These are phyloP conservation scores for Vanrija pseudolonga DNA, from an alignment of 1,284 basidiomycete genomes.

Conservation along the genomic window DNA sequence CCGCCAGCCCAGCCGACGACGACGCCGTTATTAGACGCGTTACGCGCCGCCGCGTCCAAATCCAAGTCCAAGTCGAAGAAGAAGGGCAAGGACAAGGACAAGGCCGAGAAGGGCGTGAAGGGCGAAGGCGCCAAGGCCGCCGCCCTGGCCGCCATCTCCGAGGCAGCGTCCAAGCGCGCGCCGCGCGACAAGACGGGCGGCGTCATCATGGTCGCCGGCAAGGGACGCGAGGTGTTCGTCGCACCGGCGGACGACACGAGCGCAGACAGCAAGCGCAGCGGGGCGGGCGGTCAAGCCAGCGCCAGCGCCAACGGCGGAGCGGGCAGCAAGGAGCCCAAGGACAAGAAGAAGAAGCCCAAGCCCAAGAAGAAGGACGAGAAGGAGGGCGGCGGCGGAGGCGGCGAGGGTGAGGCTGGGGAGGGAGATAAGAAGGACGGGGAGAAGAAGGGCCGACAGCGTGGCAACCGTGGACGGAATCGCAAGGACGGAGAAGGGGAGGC, in stretches of 20 bases:
- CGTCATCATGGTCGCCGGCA: constrained; percentile 38
- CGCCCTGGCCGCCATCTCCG: constrained; percentile 31
- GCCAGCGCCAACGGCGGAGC: constrained; percentile 10
- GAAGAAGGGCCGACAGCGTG: not conserved
- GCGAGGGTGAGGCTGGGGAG: not conserved
- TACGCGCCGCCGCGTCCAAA: constrained; percentile 55
- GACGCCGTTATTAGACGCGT: constrained; percentile 81
- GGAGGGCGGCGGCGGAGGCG: not conserved
- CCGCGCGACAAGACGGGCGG: constrained; percentile 18
- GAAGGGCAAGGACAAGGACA: constrained; percentile 60
- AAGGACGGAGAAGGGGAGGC: not conserved
- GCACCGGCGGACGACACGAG: constrained; percentile 5
- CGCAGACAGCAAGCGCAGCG: constrained; percentile 4
- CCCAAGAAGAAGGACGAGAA: constrained; percentile 14
- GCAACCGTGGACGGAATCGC: not conserved
- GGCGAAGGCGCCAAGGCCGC: constrained; percentile 18
- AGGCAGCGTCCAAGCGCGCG: constrained; percentile 32
- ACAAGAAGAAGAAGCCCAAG: constrained; percentile 9
- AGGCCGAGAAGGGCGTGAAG: constrained; percentile 12
- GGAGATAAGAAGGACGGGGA: not conserved
- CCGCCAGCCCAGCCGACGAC: constrained; percentile 56
- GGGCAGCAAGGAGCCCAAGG: constrained; percentile 1
- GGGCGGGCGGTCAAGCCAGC: not conserved
- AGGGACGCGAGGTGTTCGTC: constrained; percentile 38
- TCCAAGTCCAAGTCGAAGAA: constrained; percentile 37